Evolutionary conservation across 345 rosid genomes (phyloP).

Genomic region (Melaleuca alternifolia): DNA sequence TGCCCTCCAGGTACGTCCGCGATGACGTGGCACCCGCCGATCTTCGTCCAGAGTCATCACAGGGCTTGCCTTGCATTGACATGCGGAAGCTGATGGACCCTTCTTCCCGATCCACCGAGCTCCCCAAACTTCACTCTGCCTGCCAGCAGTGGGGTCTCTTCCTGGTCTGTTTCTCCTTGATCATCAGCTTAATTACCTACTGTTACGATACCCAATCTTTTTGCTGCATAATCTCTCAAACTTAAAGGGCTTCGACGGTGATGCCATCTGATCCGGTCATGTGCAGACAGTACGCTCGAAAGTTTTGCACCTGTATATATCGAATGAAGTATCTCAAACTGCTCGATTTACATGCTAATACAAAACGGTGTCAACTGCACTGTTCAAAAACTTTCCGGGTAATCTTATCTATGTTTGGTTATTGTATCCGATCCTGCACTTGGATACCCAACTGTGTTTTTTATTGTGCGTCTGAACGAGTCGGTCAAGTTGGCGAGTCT

Average conservation of each 20-base stretch:
- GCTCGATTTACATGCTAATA: not conserved
- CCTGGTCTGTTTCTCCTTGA: not conserved
- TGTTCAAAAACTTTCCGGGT: not conserved
- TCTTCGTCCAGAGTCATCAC: not conserved
- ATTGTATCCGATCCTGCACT: not conserved
- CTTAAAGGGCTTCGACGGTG: not conserved
- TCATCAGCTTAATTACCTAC: not conserved
- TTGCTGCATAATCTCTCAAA: not conserved
- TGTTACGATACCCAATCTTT: not conserved
- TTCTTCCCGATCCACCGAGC: conserved; percentile 1
- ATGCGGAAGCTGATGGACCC: conserved; percentile 12
- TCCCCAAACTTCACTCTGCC: conserved; percentile 14
- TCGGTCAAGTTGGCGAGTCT: not conserved
- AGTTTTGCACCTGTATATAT: not conserved
- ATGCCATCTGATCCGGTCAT: not conserved
- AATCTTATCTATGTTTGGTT: not conserved
- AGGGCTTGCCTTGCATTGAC: conserved; percentile 15
- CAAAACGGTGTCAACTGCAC: not conserved
- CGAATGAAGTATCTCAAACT: not conserved
- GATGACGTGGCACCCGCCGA: not conserved
- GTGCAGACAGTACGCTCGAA: not conserved
- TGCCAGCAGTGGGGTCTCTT: conserved; percentile 23
- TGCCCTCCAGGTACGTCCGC: conserved; percentile 13
- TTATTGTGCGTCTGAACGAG: not conserved
- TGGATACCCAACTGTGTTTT: not conserved